A percentile compares a stretch with the other conserved stretches of the same genome.
Conservation (phyloP, 2,329 filamentous ascomycete species). For the Sporothrix brunneoviolacea region DNA sequence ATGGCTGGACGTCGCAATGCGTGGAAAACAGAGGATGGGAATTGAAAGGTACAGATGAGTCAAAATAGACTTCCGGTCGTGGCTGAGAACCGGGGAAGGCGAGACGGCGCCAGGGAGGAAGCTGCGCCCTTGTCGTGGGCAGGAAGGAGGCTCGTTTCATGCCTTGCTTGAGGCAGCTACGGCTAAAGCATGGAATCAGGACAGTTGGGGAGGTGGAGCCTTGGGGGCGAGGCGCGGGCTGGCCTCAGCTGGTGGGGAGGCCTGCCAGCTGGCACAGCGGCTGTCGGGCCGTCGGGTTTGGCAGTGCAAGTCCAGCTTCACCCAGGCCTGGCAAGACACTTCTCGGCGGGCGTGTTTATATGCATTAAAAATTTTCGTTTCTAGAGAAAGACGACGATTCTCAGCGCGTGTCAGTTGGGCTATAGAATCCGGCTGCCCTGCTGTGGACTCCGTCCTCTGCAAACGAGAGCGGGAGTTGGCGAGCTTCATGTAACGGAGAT, state of each 20-base stretch:
- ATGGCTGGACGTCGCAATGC: background rate
- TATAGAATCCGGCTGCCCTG: too few species aligned
- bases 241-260: background rate
- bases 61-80: background rate
- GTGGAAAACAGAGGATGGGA: background rate
- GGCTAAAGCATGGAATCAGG: conserved; percentile 2
- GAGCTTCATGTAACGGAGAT: too few species aligned
- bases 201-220: background rate
- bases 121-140: background rate
- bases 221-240: background rate
- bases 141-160: conserved; percentile 3
- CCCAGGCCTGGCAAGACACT: too few species aligned
- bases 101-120: conserved; percentile 1
- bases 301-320: background rate
- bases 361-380: too few species aligned
- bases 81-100: conserved; percentile 7
- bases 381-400: too few species aligned
- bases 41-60: background rate
- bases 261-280: conserved; percentile 2
- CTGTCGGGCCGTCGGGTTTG: background rate
- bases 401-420: too few species aligned
- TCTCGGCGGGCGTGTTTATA: too few species aligned
- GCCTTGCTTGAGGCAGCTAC: background rate
- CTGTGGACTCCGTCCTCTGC: too few species aligned
- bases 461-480: too few species aligned